Evolutionary conservation across 148 eudicot genomes (phyloP).

Genomic region (Oxyria digyna): DNA sequence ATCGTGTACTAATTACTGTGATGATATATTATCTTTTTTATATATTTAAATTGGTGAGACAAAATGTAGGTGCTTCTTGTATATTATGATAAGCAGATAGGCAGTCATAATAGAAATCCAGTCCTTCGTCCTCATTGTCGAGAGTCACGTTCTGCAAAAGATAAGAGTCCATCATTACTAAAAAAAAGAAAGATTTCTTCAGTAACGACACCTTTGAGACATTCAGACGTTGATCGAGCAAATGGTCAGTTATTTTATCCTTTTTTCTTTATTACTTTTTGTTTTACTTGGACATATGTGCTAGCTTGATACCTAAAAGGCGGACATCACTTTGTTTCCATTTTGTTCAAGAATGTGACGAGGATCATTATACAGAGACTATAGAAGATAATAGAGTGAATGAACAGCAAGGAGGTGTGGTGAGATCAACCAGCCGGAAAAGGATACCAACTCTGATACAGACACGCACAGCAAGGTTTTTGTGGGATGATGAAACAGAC

Average conservation of each 20-base stretch:
- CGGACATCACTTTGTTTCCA: not conserved
- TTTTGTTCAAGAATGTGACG: constrained; percentile 1
- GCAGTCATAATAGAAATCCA: constrained; percentile 32
- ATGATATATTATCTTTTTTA: not conserved
- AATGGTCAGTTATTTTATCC: constrained; percentile 20
- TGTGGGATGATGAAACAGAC: constrained; percentile 78
- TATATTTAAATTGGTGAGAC: not conserved
- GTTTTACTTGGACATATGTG: not conserved
- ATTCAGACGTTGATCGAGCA: constrained; percentile 12
- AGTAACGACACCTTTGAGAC: constrained; percentile 25
- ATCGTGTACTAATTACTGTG: not conserved
- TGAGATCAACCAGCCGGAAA: constrained; percentile 31
- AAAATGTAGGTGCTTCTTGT: constrained; percentile 83
- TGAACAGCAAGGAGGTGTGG: constrained; percentile 26
- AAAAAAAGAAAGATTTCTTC: constrained; percentile 40
- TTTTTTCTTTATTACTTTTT: not conserved
- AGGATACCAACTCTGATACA: constrained; percentile 41
- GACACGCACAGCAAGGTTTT: constrained; percentile 40
- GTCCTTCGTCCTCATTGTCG: constrained; percentile 22
- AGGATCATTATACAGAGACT: constrained; percentile 21
- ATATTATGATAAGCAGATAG: constrained; percentile 65
- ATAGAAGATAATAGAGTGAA: constrained; percentile 19
- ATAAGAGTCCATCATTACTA: constrained; percentile 16
- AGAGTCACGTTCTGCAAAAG: constrained; percentile 21
- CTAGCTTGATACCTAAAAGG: not conserved